phyloP scores from a whole-genome alignment of 2,329 filamentous ascomycete genomes.

The Colletotrichum sp. region DNA sequence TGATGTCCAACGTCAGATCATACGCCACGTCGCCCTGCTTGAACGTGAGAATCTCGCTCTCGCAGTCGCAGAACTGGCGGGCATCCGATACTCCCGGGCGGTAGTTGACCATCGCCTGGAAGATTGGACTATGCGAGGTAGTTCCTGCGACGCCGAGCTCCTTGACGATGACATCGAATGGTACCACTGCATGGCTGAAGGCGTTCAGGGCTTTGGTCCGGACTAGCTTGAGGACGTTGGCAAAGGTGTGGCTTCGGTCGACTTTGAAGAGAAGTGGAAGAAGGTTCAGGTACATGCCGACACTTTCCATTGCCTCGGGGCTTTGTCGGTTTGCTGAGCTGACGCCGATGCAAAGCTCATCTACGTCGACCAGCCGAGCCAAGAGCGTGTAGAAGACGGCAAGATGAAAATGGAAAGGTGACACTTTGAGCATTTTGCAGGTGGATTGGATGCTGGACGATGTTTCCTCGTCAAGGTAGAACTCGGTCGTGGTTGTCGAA shows the following conservation, averaged over 20 bases:
- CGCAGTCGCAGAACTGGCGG: background rate
- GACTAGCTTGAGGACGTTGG: background rate
- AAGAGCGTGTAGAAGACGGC: slow-evolving; percentile 31
- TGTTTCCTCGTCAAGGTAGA: background rate
- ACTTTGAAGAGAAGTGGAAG: slow-evolving; percentile 46
- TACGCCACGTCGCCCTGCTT: background rate
- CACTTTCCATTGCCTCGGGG: slow-evolving; percentile 29
- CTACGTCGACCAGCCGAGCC: background rate
- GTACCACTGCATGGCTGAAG: slow-evolving; percentile 45
- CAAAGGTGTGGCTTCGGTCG: background rate
- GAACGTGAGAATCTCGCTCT: background rate
- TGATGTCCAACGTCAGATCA: background rate
- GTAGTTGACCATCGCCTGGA: slow-evolving; percentile 47
- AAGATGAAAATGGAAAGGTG: slow-evolving; percentile 50
- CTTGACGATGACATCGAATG: slow-evolving; percentile 52
- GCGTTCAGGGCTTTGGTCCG: slow-evolving; percentile 30
- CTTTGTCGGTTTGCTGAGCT: slow-evolving; percentile 46
- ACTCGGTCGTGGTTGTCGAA: background rate
- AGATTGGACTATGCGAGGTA: slow-evolving; percentile 44
- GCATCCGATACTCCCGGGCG: slow-evolving; percentile 23
- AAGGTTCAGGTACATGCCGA: slow-evolving; percentile 54
- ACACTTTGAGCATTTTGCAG: background rate
- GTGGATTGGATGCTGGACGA: background rate
- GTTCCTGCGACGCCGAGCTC: slow-evolving; percentile 45
- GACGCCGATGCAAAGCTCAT: slow-evolving; percentile 52